Evolutionary conservation across 768 basidiomycete species (phyloP), one percentile per base, ranked within the genome.

Genomic region (Podaxis sp.): DNA sequence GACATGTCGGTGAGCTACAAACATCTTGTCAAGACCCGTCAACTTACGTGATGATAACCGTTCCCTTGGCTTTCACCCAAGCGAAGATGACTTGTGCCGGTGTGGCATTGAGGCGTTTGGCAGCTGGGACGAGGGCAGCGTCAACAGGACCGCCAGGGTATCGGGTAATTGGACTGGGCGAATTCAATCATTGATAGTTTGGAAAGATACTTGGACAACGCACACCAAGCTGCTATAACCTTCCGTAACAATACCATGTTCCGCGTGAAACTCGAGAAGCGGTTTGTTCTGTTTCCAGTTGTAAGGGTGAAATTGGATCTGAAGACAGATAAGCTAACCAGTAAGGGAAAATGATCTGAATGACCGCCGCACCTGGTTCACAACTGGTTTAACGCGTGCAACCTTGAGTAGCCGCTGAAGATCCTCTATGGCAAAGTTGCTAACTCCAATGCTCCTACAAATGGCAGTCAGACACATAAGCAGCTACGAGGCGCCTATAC

Each of bases 231-330:
- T 74, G 59, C 88, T 86, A 74, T 93, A 93, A 0, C 86, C 90
- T 71, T 92, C 91, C 48, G 85, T 84, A 24, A 85, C 79, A 55
- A 93, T 89, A 15, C 79, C 80, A 60, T 91, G 76, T 66, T 78
- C 72, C 15, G 78, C 76, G 49, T 83, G 82, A 67, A 78, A 91
- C 38, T 84, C 84, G 28, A 93, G 74, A 33, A 88, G 76, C 0
- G 84, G 79, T 1, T 76, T 78, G 66, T 87, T 85, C 28, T 76
- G 66, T 2, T 75, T 72, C 67, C 83, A 83, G 44, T 89, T 85
- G 72, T 93, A 93, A 1, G 90, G 90, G 66, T 91, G 88, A 11
- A 91, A 74, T 13, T 78, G 74, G 65, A 91, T 90, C 87, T 90
- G 69, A 64, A 22, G 26, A 41, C 28, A 0, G n/a, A 26, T 46